Evolutionary conservation across 108 stramenopile genomes (phyloP).

Genomic region (Pseudonitzschia multiseries): DNA sequence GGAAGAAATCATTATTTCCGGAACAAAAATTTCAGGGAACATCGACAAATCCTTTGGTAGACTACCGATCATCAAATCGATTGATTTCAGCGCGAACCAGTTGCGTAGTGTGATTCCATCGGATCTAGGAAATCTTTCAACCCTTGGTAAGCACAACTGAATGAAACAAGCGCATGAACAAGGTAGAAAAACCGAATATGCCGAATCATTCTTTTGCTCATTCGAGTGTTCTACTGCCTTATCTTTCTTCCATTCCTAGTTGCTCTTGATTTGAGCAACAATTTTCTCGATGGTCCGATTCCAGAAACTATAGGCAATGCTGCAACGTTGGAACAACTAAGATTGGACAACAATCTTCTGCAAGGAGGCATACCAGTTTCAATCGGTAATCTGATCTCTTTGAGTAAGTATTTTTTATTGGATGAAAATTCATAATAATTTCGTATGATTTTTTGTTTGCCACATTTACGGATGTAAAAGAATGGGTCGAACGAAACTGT

Average conservation of each 20-base stretch:
- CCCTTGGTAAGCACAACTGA: constrained; percentile 6
- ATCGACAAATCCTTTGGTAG: constrained; percentile 61
- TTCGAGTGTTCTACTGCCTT: not conserved
- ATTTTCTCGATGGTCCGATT: constrained; percentile 30
- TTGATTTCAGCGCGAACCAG: constrained; percentile 37
- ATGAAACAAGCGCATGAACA: not conserved
- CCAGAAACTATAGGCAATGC: constrained; percentile 25
- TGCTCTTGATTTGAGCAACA: constrained; percentile 20
- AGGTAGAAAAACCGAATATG: not conserved
- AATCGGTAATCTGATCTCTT: constrained; percentile 22
- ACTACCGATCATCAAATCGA: constrained; percentile 37
- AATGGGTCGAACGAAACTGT: not conserved
- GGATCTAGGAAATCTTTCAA: constrained; percentile 36
- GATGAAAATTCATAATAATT: not conserved
- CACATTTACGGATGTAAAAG: too few relatives aligned
- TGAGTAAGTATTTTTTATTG: constrained; percentile 6
- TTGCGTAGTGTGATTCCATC: constrained; percentile 43
- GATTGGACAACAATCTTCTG: constrained; percentile 32
- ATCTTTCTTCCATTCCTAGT: not conserved
- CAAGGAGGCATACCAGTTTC: constrained; percentile 22
- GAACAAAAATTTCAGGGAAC: constrained; percentile 53
- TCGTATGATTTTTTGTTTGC: too few relatives aligned
- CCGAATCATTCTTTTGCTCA: not conserved
- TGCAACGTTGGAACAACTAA: constrained; percentile 14
- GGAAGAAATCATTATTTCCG: constrained; percentile 48